phyloP scores from a whole-genome alignment of 2,329 filamentous ascomycete genomes.

The Teratosphaeria viscida region DNA sequence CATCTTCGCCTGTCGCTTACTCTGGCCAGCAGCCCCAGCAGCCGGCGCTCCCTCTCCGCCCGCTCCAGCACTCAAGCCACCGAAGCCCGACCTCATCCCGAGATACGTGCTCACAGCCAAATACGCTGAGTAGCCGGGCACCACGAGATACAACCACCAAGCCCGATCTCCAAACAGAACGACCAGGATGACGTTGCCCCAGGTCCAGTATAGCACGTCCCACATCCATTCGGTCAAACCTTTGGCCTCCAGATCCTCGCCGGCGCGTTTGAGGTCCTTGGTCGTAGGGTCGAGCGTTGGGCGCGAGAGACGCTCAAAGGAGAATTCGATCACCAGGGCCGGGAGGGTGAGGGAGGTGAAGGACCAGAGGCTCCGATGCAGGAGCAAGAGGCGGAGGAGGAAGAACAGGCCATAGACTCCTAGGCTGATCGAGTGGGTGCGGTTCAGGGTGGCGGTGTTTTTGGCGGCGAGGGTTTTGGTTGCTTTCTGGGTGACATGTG shows the following conservation, averaged over 20 bases:
- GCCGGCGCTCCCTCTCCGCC: conserved; percentile 12
- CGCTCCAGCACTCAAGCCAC: conserved; percentile 31
- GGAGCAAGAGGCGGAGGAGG: conserved; percentile 53
- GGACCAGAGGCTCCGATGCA: conserved; percentile 43
- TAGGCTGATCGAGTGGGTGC: conserved; percentile 68
- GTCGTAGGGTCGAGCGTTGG: conserved; percentile 47
- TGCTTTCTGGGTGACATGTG: conserved; percentile 33
- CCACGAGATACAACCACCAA: conserved; percentile 51
- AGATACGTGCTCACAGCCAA: conserved; percentile 37
- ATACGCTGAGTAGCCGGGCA: conserved; percentile 37
- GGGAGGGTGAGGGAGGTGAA: conserved; percentile 68
- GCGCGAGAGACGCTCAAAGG: conserved; percentile 74
- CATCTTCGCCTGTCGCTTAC: conserved; percentile 42
- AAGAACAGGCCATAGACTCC: conserved; percentile 65
- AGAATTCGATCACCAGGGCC: conserved; percentile 67
- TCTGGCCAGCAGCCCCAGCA: conserved; percentile 21
- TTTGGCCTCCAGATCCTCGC: conserved; percentile 77
- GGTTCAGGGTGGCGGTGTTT: conserved; percentile 67
- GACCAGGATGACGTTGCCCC: conserved; percentile 63
- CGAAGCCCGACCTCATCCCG: conserved; percentile 33
- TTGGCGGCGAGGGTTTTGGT: conserved; percentile 58
- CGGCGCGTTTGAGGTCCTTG: conserved; percentile 59
- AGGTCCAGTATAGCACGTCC: conserved; percentile 92
- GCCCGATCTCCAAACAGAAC: conserved; percentile 71
- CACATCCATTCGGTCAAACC: conserved; percentile 98